Evolutionary conservation across 1,139 yeast species (phyloP), one percentile per base, ranked within the genome.

Genomic region (Geotrichum klebahnii): DNA sequence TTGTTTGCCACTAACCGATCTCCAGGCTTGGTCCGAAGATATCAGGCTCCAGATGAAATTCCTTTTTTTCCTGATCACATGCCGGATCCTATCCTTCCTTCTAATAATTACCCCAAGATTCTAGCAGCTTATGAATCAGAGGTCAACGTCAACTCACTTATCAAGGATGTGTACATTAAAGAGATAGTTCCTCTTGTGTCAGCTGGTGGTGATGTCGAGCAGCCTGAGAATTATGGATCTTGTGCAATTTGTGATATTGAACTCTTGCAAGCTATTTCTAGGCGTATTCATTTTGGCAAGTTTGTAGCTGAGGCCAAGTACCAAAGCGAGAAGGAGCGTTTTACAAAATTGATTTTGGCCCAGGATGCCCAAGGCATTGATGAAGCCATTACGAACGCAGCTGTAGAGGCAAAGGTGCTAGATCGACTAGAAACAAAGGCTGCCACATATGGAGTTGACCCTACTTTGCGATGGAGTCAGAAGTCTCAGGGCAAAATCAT

Each of bases 231-330:
- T 66, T 75, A 81, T 55, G 98, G 98, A 0, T 84, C 95, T 23
- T 88, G 94, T 38, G 84, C 95, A 1, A 73, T 81, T 35, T 75
- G 88, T 58, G 98, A 92, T 64, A 84, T 92, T 53, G 95, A 85
- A 58, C 80, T 86, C 59, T 74, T 92, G 57, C 97, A 90, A 67
- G 82, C 96, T 3, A 71, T 92, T 44, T 85, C 96, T n/a, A 77
- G 98, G 61, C 78, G 98, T 64, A 88, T 92, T 58, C 98, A 92
- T 69, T 92, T 92, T 69, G 98, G 97, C 47, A 87, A 85, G 68
- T 92, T 92, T 72, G 98, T 92, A 4, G 98, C 98, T 4, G 98
- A 92, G 66, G 84, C 96, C 38, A 92, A 92, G 69, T 92, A 80
- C 66, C 83, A 76, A 61, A 69, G 74, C 26, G 95, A 90, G 58